These are phyloP conservation scores for Iris macrosiphon DNA, from an alignment of 106 monocot genomes.

Conservation along the genomic window DNA sequence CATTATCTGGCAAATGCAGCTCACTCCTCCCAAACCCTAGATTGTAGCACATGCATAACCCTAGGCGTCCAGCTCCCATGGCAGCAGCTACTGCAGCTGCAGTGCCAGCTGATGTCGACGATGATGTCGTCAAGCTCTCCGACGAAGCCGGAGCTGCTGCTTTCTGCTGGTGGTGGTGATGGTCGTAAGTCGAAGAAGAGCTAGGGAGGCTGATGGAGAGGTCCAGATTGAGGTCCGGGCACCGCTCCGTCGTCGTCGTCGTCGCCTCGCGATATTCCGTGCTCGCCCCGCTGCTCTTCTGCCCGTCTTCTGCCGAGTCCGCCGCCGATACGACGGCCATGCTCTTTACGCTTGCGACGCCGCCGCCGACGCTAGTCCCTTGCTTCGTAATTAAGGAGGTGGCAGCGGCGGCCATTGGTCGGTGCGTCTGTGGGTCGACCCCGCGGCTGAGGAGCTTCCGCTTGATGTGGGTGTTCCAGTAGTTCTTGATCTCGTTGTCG, in stretches of 20 bases:
- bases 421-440: conserved; percentile 62
- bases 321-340: not conserved
- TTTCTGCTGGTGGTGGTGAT: too few species aligned
- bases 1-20: not conserved
- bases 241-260: conserved; percentile 11
- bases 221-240: conserved; percentile 12
- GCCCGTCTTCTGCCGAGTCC: conserved; percentile 17
- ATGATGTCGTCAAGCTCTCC: too few species aligned
- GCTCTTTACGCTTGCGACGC: too few species aligned
- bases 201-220: conserved; percentile 6
- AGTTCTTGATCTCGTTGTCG: conserved; percentile 90
- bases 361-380: too few species aligned
- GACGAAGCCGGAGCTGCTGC: too few species aligned
- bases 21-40: conserved; percentile 8
- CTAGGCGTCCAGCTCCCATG: not conserved
- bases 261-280: too few species aligned
- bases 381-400: too few species aligned
- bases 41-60: conserved; percentile 4
- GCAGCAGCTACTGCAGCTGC: not conserved
- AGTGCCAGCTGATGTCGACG: not conserved
- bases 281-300: conserved; percentile 19
- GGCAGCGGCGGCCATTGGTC: conserved; percentile 7
- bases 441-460: conserved; percentile 69
- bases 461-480: conserved; percentile 97
- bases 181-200: not conserved